Evolutionary conservation across 257 asterid genomes (phyloP).

Genomic region (Lantana camara): DNA sequence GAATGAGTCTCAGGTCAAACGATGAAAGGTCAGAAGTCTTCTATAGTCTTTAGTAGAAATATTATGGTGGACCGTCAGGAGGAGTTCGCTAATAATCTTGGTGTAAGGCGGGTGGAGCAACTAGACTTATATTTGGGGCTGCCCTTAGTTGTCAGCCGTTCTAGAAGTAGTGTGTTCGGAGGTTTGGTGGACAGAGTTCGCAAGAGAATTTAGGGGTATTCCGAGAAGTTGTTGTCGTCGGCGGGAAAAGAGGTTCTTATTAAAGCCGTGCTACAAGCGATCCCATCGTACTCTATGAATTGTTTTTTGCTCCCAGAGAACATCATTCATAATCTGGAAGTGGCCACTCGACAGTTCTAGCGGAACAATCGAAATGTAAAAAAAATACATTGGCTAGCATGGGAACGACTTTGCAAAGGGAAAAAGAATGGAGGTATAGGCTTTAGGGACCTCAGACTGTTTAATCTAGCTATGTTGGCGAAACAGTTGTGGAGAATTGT

Average conservation of each 20-base stretch:
- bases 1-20: neutral
- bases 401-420: neutral
- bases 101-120: too few relatives aligned
- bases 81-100: too few relatives aligned
- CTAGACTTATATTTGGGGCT: neutral
- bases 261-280: neutral
- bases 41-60: too few relatives aligned
- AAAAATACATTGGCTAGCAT: neutral
- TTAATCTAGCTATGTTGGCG: neutral
- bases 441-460: neutral
- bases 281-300: neutral
- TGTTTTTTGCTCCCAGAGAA: neutral
- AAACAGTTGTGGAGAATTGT: neutral
- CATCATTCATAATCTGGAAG: too few relatives aligned
- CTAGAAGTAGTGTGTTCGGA: neutral
- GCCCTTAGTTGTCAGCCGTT: neutral
- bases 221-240: neutral
- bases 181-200: neutral
- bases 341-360: too few relatives aligned
- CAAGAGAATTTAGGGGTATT: neutral
- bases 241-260: neutral
- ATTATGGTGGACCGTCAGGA: too few relatives aligned
- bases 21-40: too few relatives aligned
- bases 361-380: neutral
- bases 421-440: neutral